Evolutionary conservation across 2,329 filamentous ascomycete species (phyloP).

Genomic region (Lasiodiplodia theobromae): DNA sequence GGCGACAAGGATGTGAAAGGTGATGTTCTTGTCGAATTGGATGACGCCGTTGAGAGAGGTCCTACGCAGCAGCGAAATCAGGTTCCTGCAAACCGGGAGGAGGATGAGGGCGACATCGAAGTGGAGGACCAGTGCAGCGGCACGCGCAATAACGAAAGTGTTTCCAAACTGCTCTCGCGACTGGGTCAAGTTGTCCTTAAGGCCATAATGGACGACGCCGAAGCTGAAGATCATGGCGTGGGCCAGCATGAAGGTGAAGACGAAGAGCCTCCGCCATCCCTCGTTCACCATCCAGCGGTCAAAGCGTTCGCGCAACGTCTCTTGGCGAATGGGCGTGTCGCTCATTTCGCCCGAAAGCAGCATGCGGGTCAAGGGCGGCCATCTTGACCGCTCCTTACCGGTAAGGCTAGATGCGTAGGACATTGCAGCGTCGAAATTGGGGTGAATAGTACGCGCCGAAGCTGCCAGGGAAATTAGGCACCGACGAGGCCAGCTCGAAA

Average conservation of each 20-base stretch:
- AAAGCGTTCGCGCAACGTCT: constrained; percentile 75
- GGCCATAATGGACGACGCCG: constrained; percentile 78
- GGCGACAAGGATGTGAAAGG: constrained; percentile 83
- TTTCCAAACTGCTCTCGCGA: constrained; percentile 73
- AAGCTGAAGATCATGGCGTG: constrained; percentile 82
- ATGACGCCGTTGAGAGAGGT: constrained; percentile 86
- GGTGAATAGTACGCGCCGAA: background rate
- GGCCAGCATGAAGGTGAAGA: constrained; percentile 75
- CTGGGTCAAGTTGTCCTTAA: constrained; percentile 61
- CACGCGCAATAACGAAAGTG: constrained; percentile 78
- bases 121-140: constrained; percentile 78
- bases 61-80: constrained; percentile 80
- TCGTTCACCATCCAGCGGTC: constrained; percentile 92
- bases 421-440: background rate
- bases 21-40: constrained; percentile 89
- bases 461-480: constrained; percentile 2
- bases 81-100: constrained; percentile 82
- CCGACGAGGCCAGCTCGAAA: constrained; percentile 25
- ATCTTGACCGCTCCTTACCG: constrained; percentile 73
- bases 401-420: constrained; percentile 39
- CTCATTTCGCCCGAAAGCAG: constrained; percentile 84
- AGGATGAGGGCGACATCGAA: constrained; percentile 82
- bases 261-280: constrained; percentile 82
- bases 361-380: constrained; percentile 83
- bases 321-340: constrained; percentile 71